phyloP scores from a whole-genome alignment of 2,329 filamentous ascomycete genomes.

The Lachnellula subtilissima region DNA sequence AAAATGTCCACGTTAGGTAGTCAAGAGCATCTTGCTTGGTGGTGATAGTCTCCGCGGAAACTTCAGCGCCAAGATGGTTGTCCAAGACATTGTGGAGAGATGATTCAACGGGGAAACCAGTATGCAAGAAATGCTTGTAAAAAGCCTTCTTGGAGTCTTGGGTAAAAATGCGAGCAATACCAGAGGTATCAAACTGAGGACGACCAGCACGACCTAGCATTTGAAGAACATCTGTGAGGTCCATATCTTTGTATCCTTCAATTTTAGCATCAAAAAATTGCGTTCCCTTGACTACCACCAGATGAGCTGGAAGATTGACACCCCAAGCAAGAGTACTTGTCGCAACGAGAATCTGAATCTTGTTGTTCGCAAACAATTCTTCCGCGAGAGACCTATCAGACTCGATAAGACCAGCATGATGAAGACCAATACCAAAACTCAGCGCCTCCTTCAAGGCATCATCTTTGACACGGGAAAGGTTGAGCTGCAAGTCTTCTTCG shows the following conservation, averaged over 20 bases:
- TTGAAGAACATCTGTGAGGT: conserved; percentile 93
- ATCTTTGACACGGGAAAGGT: conserved; percentile 87
- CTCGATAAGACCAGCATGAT: conserved; percentile 95
- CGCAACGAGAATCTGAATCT: conserved; percentile 93
- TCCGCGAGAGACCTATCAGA: conserved; percentile 87
- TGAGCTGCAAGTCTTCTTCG: conserved; percentile 85
- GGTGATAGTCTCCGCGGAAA: conserved; percentile 85
- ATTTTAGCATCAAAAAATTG: conserved; percentile 98
- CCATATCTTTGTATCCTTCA: conserved; percentile 98
- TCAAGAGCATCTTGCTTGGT: conserved; percentile 97
- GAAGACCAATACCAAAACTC: conserved; percentile 92
- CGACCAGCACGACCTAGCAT: conserved; percentile 95
- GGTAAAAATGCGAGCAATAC: conserved; percentile 95
- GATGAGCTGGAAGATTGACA: conserved; percentile 92
- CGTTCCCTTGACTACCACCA: conserved; percentile 96
- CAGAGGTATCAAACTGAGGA: conserved; percentile 92
- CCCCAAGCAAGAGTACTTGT: conserved; percentile 98
- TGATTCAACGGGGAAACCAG: conserved; percentile 95
- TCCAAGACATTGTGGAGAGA: conserved; percentile 94
- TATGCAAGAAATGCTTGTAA: conserved; percentile 98
- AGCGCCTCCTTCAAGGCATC: conserved; percentile 89
- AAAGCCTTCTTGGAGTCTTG: conserved; percentile 98
- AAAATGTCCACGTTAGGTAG: conserved; percentile 99
- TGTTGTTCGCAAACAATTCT: conserved; percentile 94
- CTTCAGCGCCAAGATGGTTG: conserved; percentile 92